Evolutionary conservation across 371 early-diverging fungal species (phyloP), one percentile per base, ranked within the genome.

Genomic region (Fennellomyces sp.): DNA sequence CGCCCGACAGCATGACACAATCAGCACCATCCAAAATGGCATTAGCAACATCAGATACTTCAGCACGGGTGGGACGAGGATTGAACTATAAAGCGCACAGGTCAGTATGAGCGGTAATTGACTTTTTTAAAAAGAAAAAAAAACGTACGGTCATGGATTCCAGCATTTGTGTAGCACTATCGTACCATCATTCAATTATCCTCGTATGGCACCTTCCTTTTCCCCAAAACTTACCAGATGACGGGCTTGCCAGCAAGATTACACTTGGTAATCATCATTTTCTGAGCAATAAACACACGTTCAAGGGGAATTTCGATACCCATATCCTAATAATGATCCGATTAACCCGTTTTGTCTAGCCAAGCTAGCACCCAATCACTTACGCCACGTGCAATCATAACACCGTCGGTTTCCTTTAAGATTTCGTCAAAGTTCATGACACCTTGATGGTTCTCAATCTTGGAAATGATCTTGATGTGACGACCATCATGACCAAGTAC

Each of bases 1-100:
- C 99, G 61, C 96, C 97, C 51, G 97, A 97, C 56, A 99, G 84
- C 99, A 99, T 99, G 62, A 99, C 98, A 70, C 95, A 93, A 78
- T 97, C 99, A 49, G 96, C 93, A 49, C 98, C 98, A 76, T 97
- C 97, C 55, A 96, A 69, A 13, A 98, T 90, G 35, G 99, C 99
- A 77, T 99, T 97, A 35, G 99, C 97, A 31, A 99, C 97, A 75
- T 99, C 99, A 36, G 94, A 94, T 12, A 96, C 96, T 74, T 99
- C 99, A 49, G 99, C 97, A 75, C 99, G 93, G 30, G 98, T 99
- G 17, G 99, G 99, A 30, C 95, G 88, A 59, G 94, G 93, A 78
- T 94, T 94, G 72, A 84, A 85, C 83, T 85, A 78, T 58, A 50
- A 28, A 11, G 50, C 10, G 23, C 15, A 39, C n/a, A 19, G 13